A percentile compares a stretch with the other conserved stretches of the same genome.
Conservation (phyloP, 345 rosid genomes). For the Eucalyptus victrix region DNA sequence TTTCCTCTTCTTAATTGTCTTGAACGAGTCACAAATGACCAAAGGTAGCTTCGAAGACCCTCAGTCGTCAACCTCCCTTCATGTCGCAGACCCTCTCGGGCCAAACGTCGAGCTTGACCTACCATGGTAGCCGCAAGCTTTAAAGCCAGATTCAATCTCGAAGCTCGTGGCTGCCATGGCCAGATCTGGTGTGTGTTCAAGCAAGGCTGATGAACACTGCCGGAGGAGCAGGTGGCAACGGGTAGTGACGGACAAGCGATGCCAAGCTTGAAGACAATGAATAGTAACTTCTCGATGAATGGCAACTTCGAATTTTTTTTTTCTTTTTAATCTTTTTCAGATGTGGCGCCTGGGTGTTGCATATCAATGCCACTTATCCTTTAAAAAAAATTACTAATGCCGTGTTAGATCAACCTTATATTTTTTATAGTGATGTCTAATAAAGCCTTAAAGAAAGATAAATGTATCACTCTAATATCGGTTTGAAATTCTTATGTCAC, state of each 20-base stretch:
- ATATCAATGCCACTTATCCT: neutral
- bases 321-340: neutral
- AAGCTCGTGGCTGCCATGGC: neutral
- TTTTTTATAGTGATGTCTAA: neutral
- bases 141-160: neutral
- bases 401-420: neutral
- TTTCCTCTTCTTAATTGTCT: neutral
- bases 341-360: neutral
- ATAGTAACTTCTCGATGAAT: neutral
- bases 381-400: neutral
- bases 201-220: neutral
- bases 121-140: neutral
- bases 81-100: neutral
- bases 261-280: neutral
- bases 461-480: rapidly evolving
- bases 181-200: neutral
- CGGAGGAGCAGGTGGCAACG: neutral
- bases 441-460: rapidly evolving
- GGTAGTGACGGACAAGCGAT: neutral
- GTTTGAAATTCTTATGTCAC: neutral
- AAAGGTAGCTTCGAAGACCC: neutral
- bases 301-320: neutral
- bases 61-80: neutral
- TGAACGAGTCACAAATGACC: neutral
- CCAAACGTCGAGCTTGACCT: neutral